Percentiles rank a stretch among this genome's conserved stretches.
Conservation (phyloP, 352 stramenopile species). For the Globisporangium yorkense region DNA sequence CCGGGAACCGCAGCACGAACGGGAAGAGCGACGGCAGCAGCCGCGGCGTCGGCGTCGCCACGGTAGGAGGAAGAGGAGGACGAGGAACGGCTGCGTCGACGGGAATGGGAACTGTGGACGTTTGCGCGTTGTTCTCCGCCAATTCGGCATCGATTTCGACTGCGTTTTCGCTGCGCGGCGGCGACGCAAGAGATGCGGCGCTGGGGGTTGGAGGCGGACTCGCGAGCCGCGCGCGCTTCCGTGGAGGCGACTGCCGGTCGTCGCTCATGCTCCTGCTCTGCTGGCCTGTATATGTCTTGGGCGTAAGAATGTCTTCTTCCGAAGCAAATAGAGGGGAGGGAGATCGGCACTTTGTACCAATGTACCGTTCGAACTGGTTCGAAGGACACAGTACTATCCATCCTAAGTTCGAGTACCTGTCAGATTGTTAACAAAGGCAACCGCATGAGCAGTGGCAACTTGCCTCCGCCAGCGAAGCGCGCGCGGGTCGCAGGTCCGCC, state of each 20-base stretch:
- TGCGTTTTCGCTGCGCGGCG: slow-evolving; percentile 14
- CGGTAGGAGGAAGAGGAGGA: not conserved
- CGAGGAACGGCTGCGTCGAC: no score
- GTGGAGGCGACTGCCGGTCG: slow-evolving; percentile 24
- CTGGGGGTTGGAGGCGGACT: not conserved
- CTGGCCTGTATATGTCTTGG: no score
- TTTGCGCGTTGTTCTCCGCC: not conserved
- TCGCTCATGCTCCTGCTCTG: slow-evolving; percentile 13
- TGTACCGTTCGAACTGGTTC: no score
- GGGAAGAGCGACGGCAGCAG: slow-evolving; percentile 4
- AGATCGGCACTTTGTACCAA: no score
- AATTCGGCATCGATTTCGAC: not conserved
- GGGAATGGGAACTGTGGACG: not conserved
- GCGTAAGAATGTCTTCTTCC: no score
- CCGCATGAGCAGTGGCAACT: no score
- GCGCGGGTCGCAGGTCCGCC: slow-evolving; percentile 30
- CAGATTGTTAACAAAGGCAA: no score
- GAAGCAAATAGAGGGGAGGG: no score
- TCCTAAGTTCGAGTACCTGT: no score
- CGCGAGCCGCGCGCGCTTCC: slow-evolving; percentile 28
- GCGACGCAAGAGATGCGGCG: slow-evolving; percentile 1
- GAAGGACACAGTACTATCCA: slow-evolving; percentile 4
- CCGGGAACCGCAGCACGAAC: not conserved
- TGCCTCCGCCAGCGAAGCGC: slow-evolving; percentile 9
- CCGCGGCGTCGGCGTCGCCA: not conserved